Conservation (phyloP, 768 basidiomycete genomes). For the Amanita pallidorosea region DNA sequence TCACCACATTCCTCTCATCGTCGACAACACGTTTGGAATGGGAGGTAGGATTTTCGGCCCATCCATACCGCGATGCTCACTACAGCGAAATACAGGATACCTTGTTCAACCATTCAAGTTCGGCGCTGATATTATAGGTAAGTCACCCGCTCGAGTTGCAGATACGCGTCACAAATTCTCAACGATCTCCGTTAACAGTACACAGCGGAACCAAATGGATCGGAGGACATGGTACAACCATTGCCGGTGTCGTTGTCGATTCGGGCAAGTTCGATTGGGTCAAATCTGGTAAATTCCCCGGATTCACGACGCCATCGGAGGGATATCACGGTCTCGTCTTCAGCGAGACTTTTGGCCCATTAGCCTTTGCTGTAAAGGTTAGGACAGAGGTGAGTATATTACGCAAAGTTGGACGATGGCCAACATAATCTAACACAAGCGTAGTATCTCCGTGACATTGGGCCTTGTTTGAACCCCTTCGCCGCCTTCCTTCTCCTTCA, state of each 20-base stretch:
- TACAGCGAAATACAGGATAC: slow-evolving; percentile 28
- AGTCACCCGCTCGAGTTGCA: slow-evolving; percentile 8
- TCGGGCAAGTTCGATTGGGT: slow-evolving; percentile 71
- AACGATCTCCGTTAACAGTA: slow-evolving; percentile 22
- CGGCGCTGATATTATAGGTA: slow-evolving; percentile 69
- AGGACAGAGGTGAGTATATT: slow-evolving; percentile 29
- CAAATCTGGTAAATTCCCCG: slow-evolving; percentile 57
- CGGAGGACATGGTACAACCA: slow-evolving; percentile 70
- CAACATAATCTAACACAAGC: neutral
- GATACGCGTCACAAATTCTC: neutral
- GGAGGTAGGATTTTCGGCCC: slow-evolving; percentile 28
- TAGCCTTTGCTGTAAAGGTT: slow-evolving; percentile 59
- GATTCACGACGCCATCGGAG: slow-evolving; percentile 63
- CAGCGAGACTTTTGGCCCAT: slow-evolving; percentile 51
- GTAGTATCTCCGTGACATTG: slow-evolving; percentile 54
- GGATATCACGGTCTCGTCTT: slow-evolving; percentile 69
- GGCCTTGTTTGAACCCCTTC: slow-evolving; percentile 59
- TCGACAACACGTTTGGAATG: slow-evolving; percentile 74
- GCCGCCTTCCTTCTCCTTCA: slow-evolving; percentile 68
- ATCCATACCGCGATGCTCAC: slow-evolving; percentile 9
- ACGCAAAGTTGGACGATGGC: slow-evolving; percentile 1
- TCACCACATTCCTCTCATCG: slow-evolving; percentile 64
- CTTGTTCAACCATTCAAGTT: slow-evolving; percentile 58
- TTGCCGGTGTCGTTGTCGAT: slow-evolving; percentile 68
- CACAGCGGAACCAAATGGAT: slow-evolving; percentile 85